Evolutionary conservation across 1,139 yeast genomes (phyloP).

Genomic region (Sugiyamaella grinbergsii): DNA sequence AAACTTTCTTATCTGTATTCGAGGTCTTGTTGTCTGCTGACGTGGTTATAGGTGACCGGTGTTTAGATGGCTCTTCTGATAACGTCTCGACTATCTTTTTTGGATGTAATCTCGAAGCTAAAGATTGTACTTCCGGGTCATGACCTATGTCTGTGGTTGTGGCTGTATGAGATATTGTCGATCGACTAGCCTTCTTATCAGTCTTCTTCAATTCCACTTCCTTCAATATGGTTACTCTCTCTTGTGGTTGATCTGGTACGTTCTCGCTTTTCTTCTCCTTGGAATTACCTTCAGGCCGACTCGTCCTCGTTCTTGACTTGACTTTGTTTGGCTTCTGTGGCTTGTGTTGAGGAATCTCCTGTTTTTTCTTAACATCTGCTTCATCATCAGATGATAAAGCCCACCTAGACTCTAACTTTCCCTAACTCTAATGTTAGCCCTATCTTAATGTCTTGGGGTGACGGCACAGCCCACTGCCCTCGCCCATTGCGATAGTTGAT

Average conservation of each 20-base stretch:
- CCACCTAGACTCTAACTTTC: slow-evolving; percentile 4
- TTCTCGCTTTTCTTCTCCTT: not conserved
- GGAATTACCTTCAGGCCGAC: not conserved
- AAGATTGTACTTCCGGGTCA: not conserved
- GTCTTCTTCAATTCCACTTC: not conserved
- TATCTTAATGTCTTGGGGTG: not conserved
- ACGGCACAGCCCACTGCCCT: too few species aligned
- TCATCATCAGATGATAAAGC: slow-evolving; percentile 5
- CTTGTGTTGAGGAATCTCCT: too few species aligned
- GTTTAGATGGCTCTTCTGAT: not conserved
- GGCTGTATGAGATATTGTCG: too few species aligned
- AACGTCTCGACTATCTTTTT: not conserved
- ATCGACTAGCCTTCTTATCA: not conserved
- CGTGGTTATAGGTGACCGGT: not conserved
- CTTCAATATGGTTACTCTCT: too few species aligned
- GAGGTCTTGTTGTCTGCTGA: not conserved
- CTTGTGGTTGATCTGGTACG: too few species aligned
- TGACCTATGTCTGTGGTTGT: too few species aligned
- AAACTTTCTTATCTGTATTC: not conserved
- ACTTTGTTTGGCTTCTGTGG: not conserved
- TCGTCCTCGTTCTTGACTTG: not conserved
- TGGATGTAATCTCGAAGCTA: not conserved
- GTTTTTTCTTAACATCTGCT: not conserved
- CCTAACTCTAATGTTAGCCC: not conserved
- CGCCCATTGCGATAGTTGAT: too few species aligned